Conservation (phyloP, 352 stramenopile species). For the Phytopythium sindhum region DNA sequence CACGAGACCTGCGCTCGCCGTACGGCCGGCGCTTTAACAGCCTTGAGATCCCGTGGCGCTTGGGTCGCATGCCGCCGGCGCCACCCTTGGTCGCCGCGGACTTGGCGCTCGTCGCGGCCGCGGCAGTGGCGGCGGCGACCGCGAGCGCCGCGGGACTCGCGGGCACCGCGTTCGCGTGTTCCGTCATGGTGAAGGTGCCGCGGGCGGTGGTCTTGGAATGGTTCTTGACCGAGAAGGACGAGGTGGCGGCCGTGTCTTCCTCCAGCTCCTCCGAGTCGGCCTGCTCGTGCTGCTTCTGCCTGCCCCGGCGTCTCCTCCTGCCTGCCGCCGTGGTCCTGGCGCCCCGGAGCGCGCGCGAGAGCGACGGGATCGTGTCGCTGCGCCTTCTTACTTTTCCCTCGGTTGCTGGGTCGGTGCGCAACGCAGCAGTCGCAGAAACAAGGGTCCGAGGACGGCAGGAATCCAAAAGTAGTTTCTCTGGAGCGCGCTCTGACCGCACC, state of each 20-base stretch:
- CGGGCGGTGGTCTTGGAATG: neutral
- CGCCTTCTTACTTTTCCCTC: no score
- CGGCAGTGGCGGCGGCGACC: constrained; percentile 15
- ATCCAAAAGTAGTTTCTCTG: constrained; percentile 9
- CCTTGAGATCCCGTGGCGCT: constrained; percentile 51
- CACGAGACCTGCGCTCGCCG: constrained; percentile 50
- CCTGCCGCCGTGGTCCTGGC: neutral
- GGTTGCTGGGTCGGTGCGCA: no score
- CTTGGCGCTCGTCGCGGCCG: constrained; percentile 12
- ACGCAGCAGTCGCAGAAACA: neutral
- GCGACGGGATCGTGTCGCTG: no score
- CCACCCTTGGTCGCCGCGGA: constrained; percentile 13
- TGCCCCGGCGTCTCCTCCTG: neutral
- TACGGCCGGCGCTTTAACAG: constrained; percentile 66
- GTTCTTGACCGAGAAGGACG: neutral
- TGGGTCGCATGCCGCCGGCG: constrained; percentile 38
- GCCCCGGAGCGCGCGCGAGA: no score
- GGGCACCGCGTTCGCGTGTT: neutral
- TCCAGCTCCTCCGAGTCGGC: neutral
- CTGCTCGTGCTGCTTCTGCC: neutral
- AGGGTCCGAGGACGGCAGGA: neutral
- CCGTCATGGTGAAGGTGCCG: neutral
- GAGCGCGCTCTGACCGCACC: no score
- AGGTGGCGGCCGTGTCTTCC: neutral
- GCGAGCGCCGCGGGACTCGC: constrained; percentile 11